Percentiles rank a stretch among this genome's conserved stretches.
phyloP scores from a whole-genome alignment of 257 asterid species.

The Penstemon davidsonii region DNA sequence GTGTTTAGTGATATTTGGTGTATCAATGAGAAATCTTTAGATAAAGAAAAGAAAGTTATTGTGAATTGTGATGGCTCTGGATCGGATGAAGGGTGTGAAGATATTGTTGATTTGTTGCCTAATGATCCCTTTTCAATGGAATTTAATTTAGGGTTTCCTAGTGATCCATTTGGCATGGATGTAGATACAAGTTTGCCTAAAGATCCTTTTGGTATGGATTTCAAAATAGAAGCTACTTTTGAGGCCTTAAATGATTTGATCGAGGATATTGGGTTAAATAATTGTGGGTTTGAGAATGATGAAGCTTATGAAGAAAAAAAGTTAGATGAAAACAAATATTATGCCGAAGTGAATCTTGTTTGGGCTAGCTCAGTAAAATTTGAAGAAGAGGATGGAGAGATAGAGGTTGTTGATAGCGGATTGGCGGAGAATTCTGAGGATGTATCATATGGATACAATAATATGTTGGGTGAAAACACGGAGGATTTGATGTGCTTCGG shows the following conservation, averaged over 20 bases:
- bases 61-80: constrained; percentile 32
- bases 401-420: constrained; percentile 28
- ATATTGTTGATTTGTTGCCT: constrained; percentile 66
- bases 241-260: constrained; percentile 46
- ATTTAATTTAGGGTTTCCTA: constrained; percentile 28
- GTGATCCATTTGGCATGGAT: constrained; percentile 42
- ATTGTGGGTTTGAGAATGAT: constrained; percentile 37
- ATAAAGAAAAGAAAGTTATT: constrained; percentile 17
- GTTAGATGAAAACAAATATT: constrained; percentile 30
- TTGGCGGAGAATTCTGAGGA: background rate
- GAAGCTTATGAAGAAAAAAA: constrained; percentile 36
- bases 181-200: constrained; percentile 44
- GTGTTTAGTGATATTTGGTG: background rate
- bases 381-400: constrained; percentile 37
- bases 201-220: constrained; percentile 65
- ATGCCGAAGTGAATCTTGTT: constrained; percentile 40
- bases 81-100: constrained; percentile 32
- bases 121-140: constrained; percentile 58
- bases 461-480: constrained; percentile 25
- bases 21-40: constrained; percentile 30
- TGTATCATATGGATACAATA: constrained; percentile 19
- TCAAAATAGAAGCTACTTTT: constrained; percentile 35
- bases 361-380: constrained; percentile 37
- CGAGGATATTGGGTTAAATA: constrained; percentile 47
- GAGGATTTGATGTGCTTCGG: constrained; percentile 49